These are phyloP conservation scores for Mrakia gelida DNA, from an alignment of 768 basidiomycete genomes.

Conservation along the genomic window DNA sequence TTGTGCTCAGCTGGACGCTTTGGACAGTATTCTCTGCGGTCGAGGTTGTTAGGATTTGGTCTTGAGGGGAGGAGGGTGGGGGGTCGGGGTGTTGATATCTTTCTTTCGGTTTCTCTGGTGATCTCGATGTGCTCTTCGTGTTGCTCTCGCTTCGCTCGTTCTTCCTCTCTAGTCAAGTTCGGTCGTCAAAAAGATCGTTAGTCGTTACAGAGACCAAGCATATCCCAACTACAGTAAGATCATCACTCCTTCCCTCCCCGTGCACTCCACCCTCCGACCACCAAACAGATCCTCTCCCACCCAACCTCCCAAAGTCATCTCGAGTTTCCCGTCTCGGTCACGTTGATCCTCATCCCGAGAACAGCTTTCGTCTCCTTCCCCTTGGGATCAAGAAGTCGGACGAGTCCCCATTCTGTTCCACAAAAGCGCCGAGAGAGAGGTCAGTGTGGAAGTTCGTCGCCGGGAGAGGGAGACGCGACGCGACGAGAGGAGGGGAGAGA, in stretches of 20 bases:
- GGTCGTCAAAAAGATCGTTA: no score
- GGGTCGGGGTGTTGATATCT: no score
- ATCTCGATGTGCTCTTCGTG: no score
- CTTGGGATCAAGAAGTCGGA: neutral
- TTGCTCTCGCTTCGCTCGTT: no score
- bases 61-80: no score
- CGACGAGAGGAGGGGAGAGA: no score
- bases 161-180: no score
- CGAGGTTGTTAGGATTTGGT: neutral
- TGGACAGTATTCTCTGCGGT: neutral
- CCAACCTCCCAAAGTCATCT: neutral
- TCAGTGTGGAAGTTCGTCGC: no score
- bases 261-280: neutral
- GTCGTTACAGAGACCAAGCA: no score
- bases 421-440: neutral
- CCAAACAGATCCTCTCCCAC: neutral
- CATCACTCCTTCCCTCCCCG: no score
- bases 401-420: constrained; percentile 5
- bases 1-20: neutral
- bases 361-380: neutral
- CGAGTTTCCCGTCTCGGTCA: neutral
- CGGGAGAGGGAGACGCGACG: neutral
- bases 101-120: no score
- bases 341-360: neutral
- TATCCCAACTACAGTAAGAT: no score